phyloP scores from a whole-genome alignment of 2,329 filamentous ascomycete species.

The Graphilbum ipis-grandicollis region DNA sequence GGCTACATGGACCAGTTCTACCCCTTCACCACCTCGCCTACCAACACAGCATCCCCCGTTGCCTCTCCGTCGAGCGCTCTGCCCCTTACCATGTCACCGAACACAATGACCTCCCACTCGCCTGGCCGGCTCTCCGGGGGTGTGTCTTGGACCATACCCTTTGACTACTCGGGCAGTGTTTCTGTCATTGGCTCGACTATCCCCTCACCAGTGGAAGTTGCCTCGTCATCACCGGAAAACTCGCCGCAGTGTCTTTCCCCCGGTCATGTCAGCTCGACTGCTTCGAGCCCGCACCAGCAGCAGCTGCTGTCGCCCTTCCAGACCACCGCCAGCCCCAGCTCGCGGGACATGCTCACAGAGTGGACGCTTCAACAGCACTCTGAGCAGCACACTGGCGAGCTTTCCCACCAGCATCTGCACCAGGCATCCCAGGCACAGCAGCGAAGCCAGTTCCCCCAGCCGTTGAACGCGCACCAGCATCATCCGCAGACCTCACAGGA shows the following conservation, averaged over 20 bases:
- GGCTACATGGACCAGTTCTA: slow-evolving; percentile 34
- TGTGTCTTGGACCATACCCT: slow-evolving; percentile 30
- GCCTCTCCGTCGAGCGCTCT: slow-evolving; percentile 15
- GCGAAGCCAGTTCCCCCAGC: slow-evolving; percentile 24
- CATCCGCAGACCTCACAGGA: slow-evolving; percentile 14
- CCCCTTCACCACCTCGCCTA: slow-evolving; percentile 18
- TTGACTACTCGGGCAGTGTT: slow-evolving; percentile 25
- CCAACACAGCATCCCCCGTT: slow-evolving; percentile 13
- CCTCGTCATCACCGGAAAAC: slow-evolving; percentile 34
- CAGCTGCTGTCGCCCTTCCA: slow-evolving; percentile 39
- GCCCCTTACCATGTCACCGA: slow-evolving; percentile 18
- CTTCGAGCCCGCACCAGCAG: slow-evolving; percentile 36
- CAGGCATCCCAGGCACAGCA: too few relatives aligned
- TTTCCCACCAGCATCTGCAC: slow-evolving; percentile 13
- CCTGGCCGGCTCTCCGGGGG: slow-evolving; percentile 19
- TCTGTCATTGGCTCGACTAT: slow-evolving; percentile 13
- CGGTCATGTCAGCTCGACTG: slow-evolving; percentile 25
- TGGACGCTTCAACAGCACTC: slow-evolving; percentile 43
- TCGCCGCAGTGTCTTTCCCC: slow-evolving; percentile 29
- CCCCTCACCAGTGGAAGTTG: slow-evolving; percentile 22
- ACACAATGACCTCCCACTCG: slow-evolving; percentile 19
- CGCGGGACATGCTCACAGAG: slow-evolving; percentile 34
- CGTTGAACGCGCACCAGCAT: slow-evolving; percentile 12
- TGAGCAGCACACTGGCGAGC: slow-evolving; percentile 20
- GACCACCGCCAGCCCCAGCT: slow-evolving; percentile 28